These are phyloP conservation scores for Suhomyces atakaporum DNA, from an alignment of 1,139 yeast species.

Conservation along the genomic window DNA sequence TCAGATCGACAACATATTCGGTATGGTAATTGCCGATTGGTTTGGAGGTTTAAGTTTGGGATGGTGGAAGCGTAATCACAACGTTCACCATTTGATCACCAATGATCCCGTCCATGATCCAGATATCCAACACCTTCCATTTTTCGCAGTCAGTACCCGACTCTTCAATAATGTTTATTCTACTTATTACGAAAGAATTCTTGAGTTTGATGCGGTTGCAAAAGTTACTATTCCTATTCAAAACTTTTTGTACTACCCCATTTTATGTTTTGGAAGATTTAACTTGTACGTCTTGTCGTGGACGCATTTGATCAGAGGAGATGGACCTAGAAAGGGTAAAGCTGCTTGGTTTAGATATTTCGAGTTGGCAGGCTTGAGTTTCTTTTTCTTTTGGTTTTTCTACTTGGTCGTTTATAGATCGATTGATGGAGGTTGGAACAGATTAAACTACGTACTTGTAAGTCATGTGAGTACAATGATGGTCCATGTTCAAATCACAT, in stretches of 20 bases:
- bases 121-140: constrained; percentile 89
- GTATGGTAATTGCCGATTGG: constrained; percentile 73
- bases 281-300: constrained; percentile 81
- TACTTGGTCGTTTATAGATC: constrained; percentile 58
- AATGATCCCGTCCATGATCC: constrained; percentile 94
- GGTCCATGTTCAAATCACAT: constrained; percentile 88
- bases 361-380: constrained; percentile 67
- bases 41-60: constrained; percentile 88
- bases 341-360: constrained; percentile 87
- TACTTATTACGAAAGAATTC: constrained; percentile 69
- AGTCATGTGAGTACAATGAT: constrained; percentile 84
- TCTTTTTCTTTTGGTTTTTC: constrained; percentile 79
- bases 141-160: constrained; percentile 80
- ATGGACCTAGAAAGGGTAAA: constrained; percentile 77
- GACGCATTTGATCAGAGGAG: constrained; percentile 68
- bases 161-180: constrained; percentile 71
- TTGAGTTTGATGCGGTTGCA: constrained; percentile 71
- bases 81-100: constrained; percentile 84
- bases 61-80: constrained; percentile 95
- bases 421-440: constrained; percentile 52
- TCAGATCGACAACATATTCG: constrained; percentile 73
- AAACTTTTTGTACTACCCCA: constrained; percentile 72
- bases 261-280: constrained; percentile 81
- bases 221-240: constrained; percentile 61
- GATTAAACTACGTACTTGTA: constrained; percentile 63